A percentile compares a stretch with the other conserved stretches of the same genome.
phyloP scores from a whole-genome alignment of 495 filamentous ascomycete genomes.

The Gamarada debralockiae region DNA sequence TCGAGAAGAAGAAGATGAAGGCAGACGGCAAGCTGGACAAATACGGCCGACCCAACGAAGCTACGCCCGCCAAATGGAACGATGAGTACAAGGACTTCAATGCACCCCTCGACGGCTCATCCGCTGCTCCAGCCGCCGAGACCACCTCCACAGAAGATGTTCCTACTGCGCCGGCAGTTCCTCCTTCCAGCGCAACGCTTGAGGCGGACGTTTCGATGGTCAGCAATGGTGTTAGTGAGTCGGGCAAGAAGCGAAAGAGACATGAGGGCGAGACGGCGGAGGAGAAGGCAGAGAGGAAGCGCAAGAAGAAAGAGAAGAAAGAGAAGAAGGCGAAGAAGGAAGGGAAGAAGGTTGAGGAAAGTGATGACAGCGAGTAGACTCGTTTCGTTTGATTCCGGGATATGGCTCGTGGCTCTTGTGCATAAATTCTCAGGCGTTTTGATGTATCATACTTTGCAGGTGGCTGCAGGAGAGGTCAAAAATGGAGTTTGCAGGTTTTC shows the following conservation, averaged over 20 bases:
- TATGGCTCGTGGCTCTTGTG: not conserved
- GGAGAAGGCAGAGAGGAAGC: constrained; percentile 47
- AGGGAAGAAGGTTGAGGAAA: constrained; percentile 48
- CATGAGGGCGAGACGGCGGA: constrained; percentile 79
- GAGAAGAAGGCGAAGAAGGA: constrained; percentile 53
- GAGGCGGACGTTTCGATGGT: constrained; percentile 37
- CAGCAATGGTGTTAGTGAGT: constrained; percentile 33
- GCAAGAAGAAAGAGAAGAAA: constrained; percentile 68
- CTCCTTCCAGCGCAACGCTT: constrained; percentile 31
- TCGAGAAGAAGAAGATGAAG: constrained; percentile 99
- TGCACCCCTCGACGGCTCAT: constrained; percentile 29
- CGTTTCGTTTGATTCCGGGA: not conserved
- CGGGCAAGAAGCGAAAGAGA: constrained; percentile 76
- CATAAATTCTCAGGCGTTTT: constrained; percentile 15
- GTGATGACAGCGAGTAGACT: constrained; percentile 58
- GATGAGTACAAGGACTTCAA: constrained; percentile 84
- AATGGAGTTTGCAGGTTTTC: constrained; percentile 19
- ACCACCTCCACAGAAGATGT: constrained; percentile 34
- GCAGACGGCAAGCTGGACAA: constrained; percentile 97
- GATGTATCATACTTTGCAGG: constrained; percentile 24
- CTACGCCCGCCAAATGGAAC: constrained; percentile 89
- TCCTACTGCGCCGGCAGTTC: constrained; percentile 29
- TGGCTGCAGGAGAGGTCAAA: constrained; percentile 5
- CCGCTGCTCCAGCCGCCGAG: constrained; percentile 34
- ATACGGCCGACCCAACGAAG: constrained; percentile 86